Evolutionary conservation across 1,139 yeast species (phyloP), one percentile per base, ranked within the genome.

Genomic region (Barnettozyma hawaiiensis): DNA sequence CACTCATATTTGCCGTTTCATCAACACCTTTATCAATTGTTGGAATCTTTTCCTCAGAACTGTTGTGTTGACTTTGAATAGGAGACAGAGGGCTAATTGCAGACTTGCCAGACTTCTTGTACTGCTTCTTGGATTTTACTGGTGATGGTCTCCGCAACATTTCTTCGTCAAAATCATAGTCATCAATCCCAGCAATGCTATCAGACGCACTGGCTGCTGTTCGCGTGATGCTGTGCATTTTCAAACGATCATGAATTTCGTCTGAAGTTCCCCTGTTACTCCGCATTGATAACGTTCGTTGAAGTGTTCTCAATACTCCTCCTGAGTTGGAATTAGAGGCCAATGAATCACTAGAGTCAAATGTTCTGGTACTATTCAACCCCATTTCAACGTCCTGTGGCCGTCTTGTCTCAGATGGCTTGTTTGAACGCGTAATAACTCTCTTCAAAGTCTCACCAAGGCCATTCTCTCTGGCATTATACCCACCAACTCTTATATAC

Each of bases 151-250:
- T 39, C n/a, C 31, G 12, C 7, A 46, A 18, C 1, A 20, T 11
- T 8, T 41, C 14, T 22, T 49, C 50, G 7, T 41, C 41, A 7
- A 42, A 20, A 34, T 46, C 49, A 37, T 49, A 52, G 24, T 45
- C 41, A 14, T 54, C 58, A 32, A 68, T 63, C 4, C 75, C 76
- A 3, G 75, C 75, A 24, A 69, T 65, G 39, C 64, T 65, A 45
- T 71, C 66, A 1, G 75, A 58, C 37, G 69, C 65, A 10, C 55
- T 52, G 1, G 70, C 71, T 2, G 75, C 73, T 27, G 57, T 61
- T 11, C 51, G 48, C 2, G 73, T 64, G 40, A 71, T 64, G 28
- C 64, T 65, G 5, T 69, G 70, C 18, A 58, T 58, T 7, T 58
- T 50, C 24, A 67, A 45, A 15, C 64, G 53, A 16, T 59, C 57